phyloP scores from a whole-genome alignment of 2,329 filamentous ascomycete species.

The Penicillium hesseltinei region DNA sequence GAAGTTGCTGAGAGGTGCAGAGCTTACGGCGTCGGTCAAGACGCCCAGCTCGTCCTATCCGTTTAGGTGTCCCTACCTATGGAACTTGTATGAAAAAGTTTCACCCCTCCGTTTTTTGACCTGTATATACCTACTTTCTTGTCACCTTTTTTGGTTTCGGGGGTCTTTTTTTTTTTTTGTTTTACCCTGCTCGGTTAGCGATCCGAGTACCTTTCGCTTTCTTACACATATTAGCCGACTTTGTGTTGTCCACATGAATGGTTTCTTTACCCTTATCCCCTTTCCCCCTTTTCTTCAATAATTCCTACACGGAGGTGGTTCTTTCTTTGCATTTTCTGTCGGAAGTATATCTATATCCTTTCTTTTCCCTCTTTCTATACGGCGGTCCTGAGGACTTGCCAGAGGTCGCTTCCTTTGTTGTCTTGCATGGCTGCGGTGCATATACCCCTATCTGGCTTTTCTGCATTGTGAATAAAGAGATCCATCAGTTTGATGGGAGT shows the following conservation, averaged over 20 bases:
- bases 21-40: conserved; percentile 57
- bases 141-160: background rate
- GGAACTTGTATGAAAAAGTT: conserved; percentile 17
- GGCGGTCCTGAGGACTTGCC: conserved; percentile 14
- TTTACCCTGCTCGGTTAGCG: conserved; percentile 14
- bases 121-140: conserved; percentile 23
- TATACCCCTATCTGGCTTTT: conserved; percentile 34
- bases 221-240: conserved; percentile 26
- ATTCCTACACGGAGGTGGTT: conserved; percentile 17
- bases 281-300: conserved; percentile 15
- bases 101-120: conserved; percentile 20
- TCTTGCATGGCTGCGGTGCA: conserved; percentile 34
- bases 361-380: conserved; percentile 16
- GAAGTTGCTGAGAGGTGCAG: conserved; percentile 81
- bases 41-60: conserved; percentile 68
- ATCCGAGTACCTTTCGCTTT: conserved; percentile 29
- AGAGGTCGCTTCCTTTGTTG: conserved; percentile 22
- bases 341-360: conserved; percentile 16
- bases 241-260: conserved; percentile 26
- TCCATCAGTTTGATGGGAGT: conserved; percentile 15
- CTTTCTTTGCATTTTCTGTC: conserved; percentile 18
- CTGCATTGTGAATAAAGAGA: conserved; percentile 24
- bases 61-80: conserved; percentile 47
- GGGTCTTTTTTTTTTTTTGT: conserved; percentile 7
- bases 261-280: conserved; percentile 11